Evolutionary conservation across 108 stramenopile genomes (phyloP), one percentile per base, ranked within the genome.

Genomic region (Cyclotella baltica): DNA sequence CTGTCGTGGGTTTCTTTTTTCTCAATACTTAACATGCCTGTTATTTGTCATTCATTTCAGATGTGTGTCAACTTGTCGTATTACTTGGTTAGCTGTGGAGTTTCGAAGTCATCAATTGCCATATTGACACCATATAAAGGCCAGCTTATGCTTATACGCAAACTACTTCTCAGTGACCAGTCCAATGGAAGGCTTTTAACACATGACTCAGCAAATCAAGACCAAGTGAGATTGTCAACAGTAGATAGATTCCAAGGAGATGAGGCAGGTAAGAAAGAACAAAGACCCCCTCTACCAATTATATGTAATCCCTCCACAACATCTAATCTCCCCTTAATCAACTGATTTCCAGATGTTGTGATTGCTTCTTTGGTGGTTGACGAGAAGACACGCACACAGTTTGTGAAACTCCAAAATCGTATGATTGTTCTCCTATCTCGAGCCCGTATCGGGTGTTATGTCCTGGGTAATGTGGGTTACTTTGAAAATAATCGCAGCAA

Each of bases 41-140:
- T 25, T 4, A 9, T 63, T 15, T 9, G 10, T 3, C 20, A 4
- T 43, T 0, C 8, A 46, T 38, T 43, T 43, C 27, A 64, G 76
- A 77, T 66, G 64, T 83, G 67, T 71, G 66, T 83, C 20, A 80
- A 76, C 37, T 72, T 73, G 15, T 64, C 76, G 0, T 62, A 61
- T 34, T 85, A 77, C 48, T 52, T 85, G 31, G 80, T 85, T 16
- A 31, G 55, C 0, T 81, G 80, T 48, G 85, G 85, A 43, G 80
- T 85, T 38, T 50, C 63, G 29, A 67, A 64, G 48, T 25, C 76
- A 18, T 70, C 69, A n/a, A 85, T 85, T 27, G 76, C 80, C 15
- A 72, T 85, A n/a, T 38, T 85, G 4, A 85, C 85, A 50, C 85
- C 85, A 16, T 85, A 85, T 63, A 77, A 81, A 58, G 85, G 85